Evolutionary conservation across 768 basidiomycete genomes (phyloP), one percentile per base, ranked within the genome.

Genomic region (Paxillus involutus): DNA sequence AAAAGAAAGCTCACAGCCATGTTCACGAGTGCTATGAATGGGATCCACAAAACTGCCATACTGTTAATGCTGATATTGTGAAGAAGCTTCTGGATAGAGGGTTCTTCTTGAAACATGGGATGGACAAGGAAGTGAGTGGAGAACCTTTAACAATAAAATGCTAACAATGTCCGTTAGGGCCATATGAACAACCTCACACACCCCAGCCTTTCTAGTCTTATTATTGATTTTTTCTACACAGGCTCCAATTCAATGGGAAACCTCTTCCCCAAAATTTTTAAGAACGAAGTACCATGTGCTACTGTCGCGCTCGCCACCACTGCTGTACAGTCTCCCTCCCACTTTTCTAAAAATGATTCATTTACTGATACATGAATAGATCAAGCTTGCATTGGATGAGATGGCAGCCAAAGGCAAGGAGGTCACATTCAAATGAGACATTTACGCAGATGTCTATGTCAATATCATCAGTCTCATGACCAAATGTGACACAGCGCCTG

Each of bases 401-500:
- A 7, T 58, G 8, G 47, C 32, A 5, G 36, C 24, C 0, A 37
- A 52, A 3, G 43, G 42, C 13, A 56, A 50, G 32, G 54, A 59
- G 1, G 58, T 56, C 8, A 6, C 17, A 6, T 59, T 59, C 37
- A 59, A 56, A 40, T 9, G 14, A 3, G 26, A 50, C 13, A 10
- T 47, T 2, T 56, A 56, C 26, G 14, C 40, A 2, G 37, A 45
- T 2, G 26, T 49, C 11, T 55, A 55, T 17, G 11, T 49, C 17
- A 35, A 55, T 26, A 42, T 56, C 13, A 10, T 56, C 8, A 32
- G 44, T 7, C 44, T 51, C 2, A 51, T 51, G 45, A 13, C 13
- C 32, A 56, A 56, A 24, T 56, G 49, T 36, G 49, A 56, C 19
- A 51, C 24, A 10, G n/a, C n/a, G 4, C 21, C 45, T 16, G 29